phyloP scores from a whole-genome alignment of 2,329 filamentous ascomycete genomes.

The Alternaria consortialis region DNA sequence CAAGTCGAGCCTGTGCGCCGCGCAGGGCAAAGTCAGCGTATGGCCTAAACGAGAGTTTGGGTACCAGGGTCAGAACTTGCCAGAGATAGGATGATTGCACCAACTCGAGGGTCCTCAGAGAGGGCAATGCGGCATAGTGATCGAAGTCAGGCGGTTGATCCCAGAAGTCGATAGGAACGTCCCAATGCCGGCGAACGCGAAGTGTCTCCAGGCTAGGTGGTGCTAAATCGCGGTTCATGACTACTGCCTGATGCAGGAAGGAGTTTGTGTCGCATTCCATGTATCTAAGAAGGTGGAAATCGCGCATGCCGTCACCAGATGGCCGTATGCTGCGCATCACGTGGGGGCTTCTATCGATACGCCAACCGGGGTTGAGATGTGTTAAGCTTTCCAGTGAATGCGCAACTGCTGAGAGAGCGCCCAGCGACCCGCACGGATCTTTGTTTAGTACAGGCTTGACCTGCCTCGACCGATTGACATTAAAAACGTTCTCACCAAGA shows the following conservation, averaged over 20 bases:
- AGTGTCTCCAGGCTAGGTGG: slow-evolving; percentile 43
- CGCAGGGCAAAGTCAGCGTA: not conserved
- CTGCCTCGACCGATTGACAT: slow-evolving; percentile 25
- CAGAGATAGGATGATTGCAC: slow-evolving; percentile 31
- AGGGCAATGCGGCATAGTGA: slow-evolving; percentile 36
- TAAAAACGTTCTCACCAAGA: slow-evolving; percentile 47
- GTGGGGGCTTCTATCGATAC: slow-evolving; percentile 20
- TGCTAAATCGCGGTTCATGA: slow-evolving; percentile 37
- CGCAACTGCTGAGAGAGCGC: slow-evolving; percentile 39
- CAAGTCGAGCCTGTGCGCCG: slow-evolving; percentile 7
- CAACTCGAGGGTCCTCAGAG: slow-evolving; percentile 40
- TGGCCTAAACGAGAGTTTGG: not conserved
- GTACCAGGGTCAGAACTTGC: not conserved
- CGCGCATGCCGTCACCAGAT: slow-evolving; percentile 40
- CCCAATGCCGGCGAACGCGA: slow-evolving; percentile 35
- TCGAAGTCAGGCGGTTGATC: slow-evolving; percentile 38
- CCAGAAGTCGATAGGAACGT: slow-evolving; percentile 35
- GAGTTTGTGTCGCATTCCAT: slow-evolving; percentile 44
- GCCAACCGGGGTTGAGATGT: slow-evolving; percentile 40
- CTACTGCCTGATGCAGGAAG: slow-evolving; percentile 40
- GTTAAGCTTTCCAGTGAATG: slow-evolving; percentile 44
- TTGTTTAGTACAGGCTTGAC: slow-evolving; percentile 28
- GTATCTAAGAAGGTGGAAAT: slow-evolving; percentile 41
- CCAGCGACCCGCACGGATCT: slow-evolving; percentile 26
- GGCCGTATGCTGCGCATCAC: slow-evolving; percentile 25